Evolutionary conservation across 2,329 filamentous ascomycete species (phyloP), one percentile per base, ranked within the genome.

Genomic region (Xylaria sp.): DNA sequence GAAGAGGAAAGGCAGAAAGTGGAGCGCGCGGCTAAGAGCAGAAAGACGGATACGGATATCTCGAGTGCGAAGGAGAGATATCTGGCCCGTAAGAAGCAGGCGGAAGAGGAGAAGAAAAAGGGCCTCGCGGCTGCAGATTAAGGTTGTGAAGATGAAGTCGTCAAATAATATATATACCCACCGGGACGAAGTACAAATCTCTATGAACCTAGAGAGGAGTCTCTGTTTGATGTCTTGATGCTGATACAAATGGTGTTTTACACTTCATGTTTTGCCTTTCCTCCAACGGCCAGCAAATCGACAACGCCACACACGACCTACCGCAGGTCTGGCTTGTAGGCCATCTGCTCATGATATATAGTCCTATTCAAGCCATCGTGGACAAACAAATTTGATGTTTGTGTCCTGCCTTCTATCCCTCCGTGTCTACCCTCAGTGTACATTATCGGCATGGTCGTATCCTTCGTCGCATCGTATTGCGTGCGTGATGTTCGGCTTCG

Each of bases 11-110:
- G 82, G 71, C 85, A 87, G 70, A 84, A 85, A 77, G 76, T 90
- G 23, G 90, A 93, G 79, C 85, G 89, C 66, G 87, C 87, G 17
- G 83, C 88, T 42, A 96, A 95, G 86, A 92, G 90, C 73, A 86
- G 88, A 75, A 96, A 96, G 86, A 95, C 92, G 0, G 88, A 90
- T 58, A 83, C 84, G 20, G 92, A 95, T 59, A 91, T 95, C 70
- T 90, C 87, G 75, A 91, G 91, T 75, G 93, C 93, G 1, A 92
- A 89, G 79, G 93, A 94, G 80, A 85, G 93, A 73, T 96, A 94
- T 79, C 83, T 96, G 63, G 91, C 92, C 64, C 85, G 93, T 77
- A 95, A 94, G 82, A 85, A 83, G 75, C 91, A 92, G 66, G 91
- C 90, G 0, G 92, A 92, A 69, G 90, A 91, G 76, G 90, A 86